Evolutionary conservation across 2,329 filamentous ascomycete genomes (phyloP).

Genomic region (Xylaria sp.): DNA sequence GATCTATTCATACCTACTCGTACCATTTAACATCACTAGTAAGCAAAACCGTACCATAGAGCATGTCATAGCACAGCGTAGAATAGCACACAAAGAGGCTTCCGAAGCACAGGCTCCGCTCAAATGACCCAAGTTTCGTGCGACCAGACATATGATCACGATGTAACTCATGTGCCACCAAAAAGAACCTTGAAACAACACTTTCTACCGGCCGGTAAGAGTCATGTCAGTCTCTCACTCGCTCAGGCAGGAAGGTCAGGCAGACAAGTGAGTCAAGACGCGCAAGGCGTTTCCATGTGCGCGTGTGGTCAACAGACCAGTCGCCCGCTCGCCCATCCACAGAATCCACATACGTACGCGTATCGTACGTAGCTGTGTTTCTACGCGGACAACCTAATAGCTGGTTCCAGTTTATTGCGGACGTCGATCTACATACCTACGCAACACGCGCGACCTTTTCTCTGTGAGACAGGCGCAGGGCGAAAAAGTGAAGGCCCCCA

Average conservation of each 20-base stretch:
- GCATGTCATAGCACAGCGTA: too few relatives aligned
- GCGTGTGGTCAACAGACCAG: background rate
- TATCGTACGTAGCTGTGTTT: background rate
- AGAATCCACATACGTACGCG: background rate
- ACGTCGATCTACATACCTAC: too few relatives aligned
- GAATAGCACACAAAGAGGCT: background rate
- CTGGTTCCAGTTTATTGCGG: background rate
- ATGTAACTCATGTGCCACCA: slow-evolving; percentile 11
- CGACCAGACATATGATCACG: slow-evolving; percentile 16
- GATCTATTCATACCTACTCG: background rate
- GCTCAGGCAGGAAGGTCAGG: background rate
- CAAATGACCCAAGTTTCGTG: slow-evolving; percentile 18
- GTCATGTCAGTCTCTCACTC: background rate
- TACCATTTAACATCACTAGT: background rate
- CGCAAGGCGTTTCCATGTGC: background rate
- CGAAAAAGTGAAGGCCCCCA: background rate
- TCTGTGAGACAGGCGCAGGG: slow-evolving; percentile 9
- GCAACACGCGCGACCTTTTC: background rate
- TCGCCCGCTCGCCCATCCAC: background rate
- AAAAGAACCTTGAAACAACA: background rate
- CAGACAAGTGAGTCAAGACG: background rate
- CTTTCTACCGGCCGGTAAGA: background rate
- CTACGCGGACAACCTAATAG: background rate
- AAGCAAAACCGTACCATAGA: background rate
- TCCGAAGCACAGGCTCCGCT: slow-evolving; percentile 13